phyloP scores from a whole-genome alignment of 2,329 filamentous ascomycete species.

The Pyricularia grisea region DNA sequence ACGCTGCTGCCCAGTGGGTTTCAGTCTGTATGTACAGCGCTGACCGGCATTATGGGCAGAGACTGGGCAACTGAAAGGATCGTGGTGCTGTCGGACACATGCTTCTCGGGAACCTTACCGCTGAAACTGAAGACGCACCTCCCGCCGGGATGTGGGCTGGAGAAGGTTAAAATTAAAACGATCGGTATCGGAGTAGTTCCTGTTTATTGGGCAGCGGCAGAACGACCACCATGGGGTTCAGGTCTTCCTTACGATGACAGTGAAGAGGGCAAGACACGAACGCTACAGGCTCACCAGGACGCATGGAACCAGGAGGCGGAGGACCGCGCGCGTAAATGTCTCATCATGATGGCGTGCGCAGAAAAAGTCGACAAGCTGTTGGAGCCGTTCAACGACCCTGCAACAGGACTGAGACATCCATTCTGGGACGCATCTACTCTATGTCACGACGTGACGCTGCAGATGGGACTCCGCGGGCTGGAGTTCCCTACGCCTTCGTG shows the following conservation, averaged over 20 bases:
- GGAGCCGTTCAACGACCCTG: neutral
- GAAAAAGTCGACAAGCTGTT: constrained; percentile 3
- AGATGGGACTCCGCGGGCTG: constrained; percentile 27
- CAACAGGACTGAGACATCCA: neutral
- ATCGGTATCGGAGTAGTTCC: neutral
- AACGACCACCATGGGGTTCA: neutral
- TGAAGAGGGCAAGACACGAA: neutral
- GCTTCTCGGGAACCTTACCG: neutral
- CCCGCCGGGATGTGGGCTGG: neutral
- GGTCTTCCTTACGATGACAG: neutral
- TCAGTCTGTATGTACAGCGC: neutral
- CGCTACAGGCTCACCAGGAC: neutral
- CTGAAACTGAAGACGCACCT: neutral
- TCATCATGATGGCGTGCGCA: constrained; percentile 6
- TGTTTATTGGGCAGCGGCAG: neutral
- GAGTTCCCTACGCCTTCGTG: constrained; percentile 28
- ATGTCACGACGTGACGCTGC: constrained; percentile 21
- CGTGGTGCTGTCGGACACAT: neutral
- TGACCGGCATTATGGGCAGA: neutral
- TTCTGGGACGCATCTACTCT: neutral
- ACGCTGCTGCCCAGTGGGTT: neutral
- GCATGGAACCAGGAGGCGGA: constrained; percentile 6
- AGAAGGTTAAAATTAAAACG: neutral
- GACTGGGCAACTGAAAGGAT: neutral
- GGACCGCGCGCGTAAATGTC: constrained; percentile 6